Conservation (phyloP, 1,284 basidiomycete species). For the Ceratobasidium sp. region DNA sequence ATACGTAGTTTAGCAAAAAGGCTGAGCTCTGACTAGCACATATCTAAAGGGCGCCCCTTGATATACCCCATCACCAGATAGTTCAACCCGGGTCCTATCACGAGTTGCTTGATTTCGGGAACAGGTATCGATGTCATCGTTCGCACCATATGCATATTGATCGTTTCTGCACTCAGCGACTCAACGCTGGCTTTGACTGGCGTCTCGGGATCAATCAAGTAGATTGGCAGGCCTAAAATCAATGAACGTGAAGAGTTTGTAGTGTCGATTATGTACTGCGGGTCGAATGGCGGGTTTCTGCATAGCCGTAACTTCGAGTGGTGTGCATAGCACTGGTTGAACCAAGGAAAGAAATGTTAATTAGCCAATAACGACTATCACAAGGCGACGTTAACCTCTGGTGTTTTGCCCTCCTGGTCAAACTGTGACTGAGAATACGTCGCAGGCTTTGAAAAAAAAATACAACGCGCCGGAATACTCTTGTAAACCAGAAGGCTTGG, state of each 20-base stretch:
- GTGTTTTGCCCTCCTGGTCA: neutral
- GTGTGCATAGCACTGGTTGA: neutral
- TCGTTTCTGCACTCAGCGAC: neutral
- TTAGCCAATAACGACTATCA: no score
- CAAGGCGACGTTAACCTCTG: no score
- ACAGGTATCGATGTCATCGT: neutral
- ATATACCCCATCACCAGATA: slow-evolving; percentile 4
- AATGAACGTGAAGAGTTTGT: neutral
- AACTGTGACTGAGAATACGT: neutral
- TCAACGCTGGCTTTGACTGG: neutral
- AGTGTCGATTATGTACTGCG: neutral
- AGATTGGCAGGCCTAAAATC: neutral
- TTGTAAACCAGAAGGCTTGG: neutral
- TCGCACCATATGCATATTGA: slow-evolving; percentile 3
- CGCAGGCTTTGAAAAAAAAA: neutral
- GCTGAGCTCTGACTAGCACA: neutral
- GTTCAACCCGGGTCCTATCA: neutral
- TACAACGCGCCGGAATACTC: neutral
- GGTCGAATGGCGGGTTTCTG: neutral
- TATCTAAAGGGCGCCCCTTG: neutral
- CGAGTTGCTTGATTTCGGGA: neutral
- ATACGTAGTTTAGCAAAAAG: neutral
- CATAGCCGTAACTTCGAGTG: neutral
- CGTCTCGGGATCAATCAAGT: neutral
- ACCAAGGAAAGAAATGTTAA: no score